Evolutionary conservation across 2,329 filamentous ascomycete genomes (phyloP), one percentile per base, ranked within the genome.

Genomic region (Amphichorda felina): DNA sequence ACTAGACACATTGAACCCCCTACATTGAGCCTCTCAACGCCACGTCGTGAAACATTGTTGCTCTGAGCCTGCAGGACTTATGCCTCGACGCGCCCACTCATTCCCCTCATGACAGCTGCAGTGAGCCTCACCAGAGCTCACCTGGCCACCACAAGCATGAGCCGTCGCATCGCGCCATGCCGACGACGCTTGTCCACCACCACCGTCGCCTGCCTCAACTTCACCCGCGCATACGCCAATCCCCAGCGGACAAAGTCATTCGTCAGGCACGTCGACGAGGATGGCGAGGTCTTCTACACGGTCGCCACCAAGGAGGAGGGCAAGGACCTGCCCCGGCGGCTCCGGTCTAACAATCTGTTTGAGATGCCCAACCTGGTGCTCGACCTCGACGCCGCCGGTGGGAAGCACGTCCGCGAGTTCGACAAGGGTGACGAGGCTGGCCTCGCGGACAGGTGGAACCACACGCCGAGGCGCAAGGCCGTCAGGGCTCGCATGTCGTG

Each of bases 341-440:
- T 18, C n/a, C 16, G 18, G 14, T 4, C 24, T 8, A 11, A 35
- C 13, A 17, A 29, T 16, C 19, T 27, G n/a, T 38, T 63, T 40
- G 47, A 63, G 17, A 51, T 67, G 28, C 58, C 64, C 10, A 36
- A 56, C 14, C 41, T 66, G 9, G 47, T 72, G 3, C 55, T 75
- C 27, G 67, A 75, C 39, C 64, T 75, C 27, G 70, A 74, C 42
- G 63, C 65, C 30, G 59, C 64, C 40, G 56, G 62, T 15, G 62
- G 47, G 41, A 51, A 46, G 2, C 48, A 55, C 32, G 66, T 72
- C 27, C 64, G 68, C 19, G 45, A 50, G 3, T 63, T 53, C 37
- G 51, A 59, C 31, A 43, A 55, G 3, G 41, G 45, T 4, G 53
- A 65, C 30, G 61, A 63, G 36, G 46, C 42, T n/a, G 41, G 35